Evolutionary conservation across 2,329 filamentous ascomycete species (phyloP), one percentile per base, ranked within the genome.

Genomic region (Ophiostoma populinum): DNA sequence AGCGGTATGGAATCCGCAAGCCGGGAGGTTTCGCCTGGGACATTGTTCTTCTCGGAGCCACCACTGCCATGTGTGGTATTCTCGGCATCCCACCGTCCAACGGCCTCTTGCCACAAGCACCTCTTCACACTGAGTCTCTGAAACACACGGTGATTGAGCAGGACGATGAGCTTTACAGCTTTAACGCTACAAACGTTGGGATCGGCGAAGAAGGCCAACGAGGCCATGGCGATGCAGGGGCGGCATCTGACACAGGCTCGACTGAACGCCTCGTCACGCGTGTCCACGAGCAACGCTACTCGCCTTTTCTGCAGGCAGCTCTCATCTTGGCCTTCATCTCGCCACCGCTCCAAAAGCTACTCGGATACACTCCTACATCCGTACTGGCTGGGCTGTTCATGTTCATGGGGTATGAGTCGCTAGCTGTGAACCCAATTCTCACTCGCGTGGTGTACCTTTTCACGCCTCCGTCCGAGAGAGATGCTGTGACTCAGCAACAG

Each of bases 41-140:
- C 16, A 37, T 33, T 12, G 20, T 37, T 13, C 35, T 37, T 10
- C 35, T 37, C 16, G 35, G 35, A 4, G 19, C 26, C 19, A 37
- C 35, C 3, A 37, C 35, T 9, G 35, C 35, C 15, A 24, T 37
- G 1, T 37, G 35, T 12, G 35, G 35, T 11, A 33, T 37, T 24
- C 30, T 37, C 11, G 73, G 74, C 0, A 73, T 78, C 13, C 74
- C 74, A 9, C 71, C 72, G 0, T 66, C 73, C 2, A 78, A 77
- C 43, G 72, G 73, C 0, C 60, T 79, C 6, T 55, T 78, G 0
- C 74, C 73, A 0, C 73, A 77, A 49, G 74, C 73, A 1, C 73
- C 74, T 0, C 51, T 78, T 6, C 72, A 78, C 46, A 74, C 71
- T 0, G 71, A 77, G 46, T 72, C 67, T 6, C 50, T 76, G 15